Evolutionary conservation across 176 grass and related monocot species (phyloP).

Genomic region (Phoenix roebelenii): DNA sequence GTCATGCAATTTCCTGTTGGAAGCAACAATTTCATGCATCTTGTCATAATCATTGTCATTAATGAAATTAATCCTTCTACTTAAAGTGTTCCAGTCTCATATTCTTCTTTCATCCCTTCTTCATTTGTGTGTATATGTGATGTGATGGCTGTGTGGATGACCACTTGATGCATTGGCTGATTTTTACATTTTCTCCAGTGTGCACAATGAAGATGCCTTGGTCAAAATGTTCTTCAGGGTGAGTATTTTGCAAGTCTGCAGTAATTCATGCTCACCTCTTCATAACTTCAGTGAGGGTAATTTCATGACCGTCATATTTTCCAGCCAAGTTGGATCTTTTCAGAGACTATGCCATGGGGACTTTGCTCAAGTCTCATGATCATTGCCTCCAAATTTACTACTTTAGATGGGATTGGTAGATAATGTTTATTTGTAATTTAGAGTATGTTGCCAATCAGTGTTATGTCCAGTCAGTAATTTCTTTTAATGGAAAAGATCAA

Average conservation of each 20-base stretch:
- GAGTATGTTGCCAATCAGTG: too few relatives aligned
- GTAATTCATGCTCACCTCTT: background rate
- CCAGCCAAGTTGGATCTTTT: constrained; percentile 11
- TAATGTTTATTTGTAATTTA: too few relatives aligned
- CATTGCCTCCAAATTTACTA: background rate
- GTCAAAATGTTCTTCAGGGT: constrained; percentile 7
- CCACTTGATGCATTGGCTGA: constrained; percentile 2
- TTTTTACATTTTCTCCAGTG: constrained; percentile 20
- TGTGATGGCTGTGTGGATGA: background rate
- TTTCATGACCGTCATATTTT: background rate
- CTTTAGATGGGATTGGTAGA: too few relatives aligned
- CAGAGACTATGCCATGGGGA: constrained; percentile 10
- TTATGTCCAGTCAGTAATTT: too few relatives aligned
- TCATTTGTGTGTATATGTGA: background rate
- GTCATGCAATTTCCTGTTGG: too few relatives aligned
- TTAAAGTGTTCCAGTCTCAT: too few relatives aligned
- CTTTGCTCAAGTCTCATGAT: constrained; percentile 18
- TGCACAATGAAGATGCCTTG: constrained; percentile 9
- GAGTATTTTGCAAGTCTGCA: background rate
- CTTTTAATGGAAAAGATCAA: too few relatives aligned
- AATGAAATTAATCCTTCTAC: too few relatives aligned
- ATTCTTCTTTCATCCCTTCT: background rate
- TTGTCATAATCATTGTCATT: too few relatives aligned
- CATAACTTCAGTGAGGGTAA: background rate
- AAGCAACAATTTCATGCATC: too few relatives aligned